These are phyloP conservation scores for Apiotrichum gamsii DNA, from an alignment of 1,284 basidiomycete genomes.

Conservation along the genomic window DNA sequence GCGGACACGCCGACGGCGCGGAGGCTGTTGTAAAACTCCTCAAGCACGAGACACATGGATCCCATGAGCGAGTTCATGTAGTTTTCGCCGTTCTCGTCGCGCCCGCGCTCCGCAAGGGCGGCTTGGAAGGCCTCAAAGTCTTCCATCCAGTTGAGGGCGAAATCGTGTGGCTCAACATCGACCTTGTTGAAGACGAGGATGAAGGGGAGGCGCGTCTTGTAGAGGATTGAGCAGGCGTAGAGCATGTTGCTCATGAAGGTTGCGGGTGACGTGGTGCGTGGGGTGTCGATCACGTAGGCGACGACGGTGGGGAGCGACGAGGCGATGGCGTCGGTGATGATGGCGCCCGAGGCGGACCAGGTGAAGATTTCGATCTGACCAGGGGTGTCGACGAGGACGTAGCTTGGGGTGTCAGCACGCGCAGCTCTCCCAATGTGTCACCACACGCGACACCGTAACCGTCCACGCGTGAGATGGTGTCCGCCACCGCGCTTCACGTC, in stretches of 20 bases:
- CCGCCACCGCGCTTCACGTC: too few species aligned
- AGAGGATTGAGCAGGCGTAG: slow-evolving; percentile 96
- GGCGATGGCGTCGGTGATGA: slow-evolving; percentile 97
- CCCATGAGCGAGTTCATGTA: slow-evolving; percentile 99
- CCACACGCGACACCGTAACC: too few species aligned
- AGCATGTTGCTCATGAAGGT: slow-evolving; percentile 99
- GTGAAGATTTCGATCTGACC: slow-evolving; percentile 99
- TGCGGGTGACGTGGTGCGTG: slow-evolving; percentile 85
- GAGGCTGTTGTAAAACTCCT: slow-evolving; percentile 97
- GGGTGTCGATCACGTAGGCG: slow-evolving; percentile 97
- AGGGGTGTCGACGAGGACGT: slow-evolving; percentile 93
- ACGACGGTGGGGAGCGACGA: slow-evolving; percentile 88
- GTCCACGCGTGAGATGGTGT: too few species aligned
- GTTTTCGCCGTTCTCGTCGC: slow-evolving; percentile 80
- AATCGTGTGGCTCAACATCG: slow-evolving; percentile 76
- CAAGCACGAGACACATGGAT: slow-evolving; percentile 95
- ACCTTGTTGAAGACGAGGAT: slow-evolving; percentile 99
- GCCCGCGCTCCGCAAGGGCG: slow-evolving; percentile 56
- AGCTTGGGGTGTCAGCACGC: slow-evolving; percentile 50
- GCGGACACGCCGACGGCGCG: slow-evolving; percentile 94
- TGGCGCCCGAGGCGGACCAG: slow-evolving; percentile 97
- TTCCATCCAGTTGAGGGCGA: slow-evolving; percentile 96
- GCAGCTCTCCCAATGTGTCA: too few species aligned
- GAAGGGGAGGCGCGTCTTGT: slow-evolving; percentile 97
- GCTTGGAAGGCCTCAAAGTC: slow-evolving; percentile 76